These are phyloP conservation scores for Quercus alba DNA, from an alignment of 306 rosid genomes.

Conservation along the genomic window DNA sequence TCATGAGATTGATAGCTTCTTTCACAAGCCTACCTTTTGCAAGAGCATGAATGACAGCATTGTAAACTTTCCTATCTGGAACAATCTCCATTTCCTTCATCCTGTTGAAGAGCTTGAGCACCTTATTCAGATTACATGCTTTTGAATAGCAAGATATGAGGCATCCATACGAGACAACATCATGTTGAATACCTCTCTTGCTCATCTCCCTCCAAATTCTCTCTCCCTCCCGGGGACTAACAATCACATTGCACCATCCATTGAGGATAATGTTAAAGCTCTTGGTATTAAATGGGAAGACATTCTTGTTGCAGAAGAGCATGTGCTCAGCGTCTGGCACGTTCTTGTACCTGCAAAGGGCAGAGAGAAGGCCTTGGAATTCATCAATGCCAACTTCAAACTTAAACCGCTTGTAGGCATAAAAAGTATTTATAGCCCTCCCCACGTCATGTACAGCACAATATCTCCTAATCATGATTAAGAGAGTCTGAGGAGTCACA, in stretches of 20 bases:
- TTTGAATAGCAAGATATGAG: constrained; percentile 83
- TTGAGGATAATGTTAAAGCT: constrained; percentile 86
- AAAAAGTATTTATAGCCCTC: constrained; percentile 69
- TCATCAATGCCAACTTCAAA: constrained; percentile 57
- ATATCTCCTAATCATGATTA: constrained; percentile 77
- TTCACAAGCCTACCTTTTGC: constrained; percentile 59
- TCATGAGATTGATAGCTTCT: constrained; percentile 58
- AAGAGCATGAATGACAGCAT: constrained; percentile 68
- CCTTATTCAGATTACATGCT: constrained; percentile 55
- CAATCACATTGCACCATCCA: constrained; percentile 84
- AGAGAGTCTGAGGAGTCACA: constrained; percentile 68
- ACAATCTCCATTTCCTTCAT: constrained; percentile 53
- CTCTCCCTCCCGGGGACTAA: constrained; percentile 56
- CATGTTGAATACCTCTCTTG: constrained; percentile 57
- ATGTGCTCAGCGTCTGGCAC: constrained; percentile 78
- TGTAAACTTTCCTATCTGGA: constrained; percentile 81
- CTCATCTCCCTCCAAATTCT: constrained; percentile 85
- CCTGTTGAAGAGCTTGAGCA: constrained; percentile 54
- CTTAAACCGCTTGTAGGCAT: constrained; percentile 55
- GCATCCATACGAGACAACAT: constrained; percentile 72
- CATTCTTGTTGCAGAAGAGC: constrained; percentile 54
- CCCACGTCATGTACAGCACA: constrained; percentile 77
- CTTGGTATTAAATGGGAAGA: constrained; percentile 60
- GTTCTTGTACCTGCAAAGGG: constrained; percentile 84
- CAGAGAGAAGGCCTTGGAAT: constrained; percentile 80